phyloP scores from a whole-genome alignment of 129 eudicot genomes.

The Tagetes erecta region DNA sequence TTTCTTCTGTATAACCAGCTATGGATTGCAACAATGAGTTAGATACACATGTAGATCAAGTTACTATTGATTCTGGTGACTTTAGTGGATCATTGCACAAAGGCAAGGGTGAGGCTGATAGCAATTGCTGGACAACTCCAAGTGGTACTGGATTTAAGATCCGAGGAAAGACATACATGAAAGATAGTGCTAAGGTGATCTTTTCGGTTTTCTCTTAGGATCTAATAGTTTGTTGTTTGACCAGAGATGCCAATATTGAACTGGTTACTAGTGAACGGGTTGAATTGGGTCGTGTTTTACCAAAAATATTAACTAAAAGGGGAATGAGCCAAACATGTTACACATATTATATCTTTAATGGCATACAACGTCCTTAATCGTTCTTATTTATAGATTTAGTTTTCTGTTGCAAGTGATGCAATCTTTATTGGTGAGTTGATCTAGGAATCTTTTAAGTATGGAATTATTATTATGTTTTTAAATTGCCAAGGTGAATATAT shows the following conservation, averaged over 20 bases:
- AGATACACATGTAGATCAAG: constrained; percentile 48
- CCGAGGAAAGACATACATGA: constrained; percentile 84
- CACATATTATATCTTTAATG: background rate
- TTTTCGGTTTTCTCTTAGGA: constrained; percentile 10
- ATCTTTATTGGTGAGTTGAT: background rate
- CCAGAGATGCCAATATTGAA: background rate
- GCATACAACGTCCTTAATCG: background rate
- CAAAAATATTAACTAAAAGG: background rate
- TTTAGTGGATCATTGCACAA: constrained; percentile 70
- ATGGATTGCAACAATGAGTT: constrained; percentile 47
- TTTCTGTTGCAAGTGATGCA: background rate
- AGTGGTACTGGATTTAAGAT: constrained; percentile 83
- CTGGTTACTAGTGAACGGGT: background rate
- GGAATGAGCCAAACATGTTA: background rate
- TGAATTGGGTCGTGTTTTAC: background rate
- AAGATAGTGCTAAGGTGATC: constrained; percentile 69
- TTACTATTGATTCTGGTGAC: constrained; percentile 51
- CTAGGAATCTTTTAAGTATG: background rate
- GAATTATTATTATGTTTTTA: background rate
- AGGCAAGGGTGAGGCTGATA: constrained; percentile 64
- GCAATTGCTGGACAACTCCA: constrained; percentile 88
- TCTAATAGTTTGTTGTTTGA: background rate
- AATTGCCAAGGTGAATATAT: constrained; percentile 3
- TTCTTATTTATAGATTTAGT: background rate
- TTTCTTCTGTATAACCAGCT: constrained; percentile 36